phyloP scores from a whole-genome alignment of 2,329 filamentous ascomycete species.

The Fusarium sp. region DNA sequence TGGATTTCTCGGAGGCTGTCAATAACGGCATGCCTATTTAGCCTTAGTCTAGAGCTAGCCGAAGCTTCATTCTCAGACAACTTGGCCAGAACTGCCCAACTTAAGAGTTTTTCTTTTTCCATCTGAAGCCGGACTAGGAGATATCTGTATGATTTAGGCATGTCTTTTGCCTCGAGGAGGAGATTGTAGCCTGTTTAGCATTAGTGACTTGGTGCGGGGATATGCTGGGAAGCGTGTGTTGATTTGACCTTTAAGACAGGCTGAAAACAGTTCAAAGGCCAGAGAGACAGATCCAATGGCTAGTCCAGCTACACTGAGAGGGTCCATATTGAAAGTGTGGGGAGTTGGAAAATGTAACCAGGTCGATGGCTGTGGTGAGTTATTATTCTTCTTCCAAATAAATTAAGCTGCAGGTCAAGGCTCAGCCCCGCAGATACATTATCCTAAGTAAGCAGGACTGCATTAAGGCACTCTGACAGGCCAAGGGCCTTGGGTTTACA shows the following conservation, averaged over 20 bases:
- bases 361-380: no score
- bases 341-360: no score
- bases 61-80: background rate
- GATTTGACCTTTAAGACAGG: background rate
- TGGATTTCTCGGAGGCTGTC: background rate
- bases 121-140: background rate
- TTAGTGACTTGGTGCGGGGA: background rate
- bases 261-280: background rate
- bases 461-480: no score
- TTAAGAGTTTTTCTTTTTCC: background rate
- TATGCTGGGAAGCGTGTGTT: background rate
- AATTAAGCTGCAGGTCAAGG: no score
- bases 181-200: background rate
- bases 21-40: background rate
- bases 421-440: no score
- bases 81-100: background rate
- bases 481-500: no score
- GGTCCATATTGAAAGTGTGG: no score
- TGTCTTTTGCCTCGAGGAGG: background rate
- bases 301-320: background rate
- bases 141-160: background rate
- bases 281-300: background rate
- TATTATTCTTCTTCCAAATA: no score
- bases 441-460: no score
- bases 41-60: background rate